These are phyloP conservation scores for Elsinoe australis DNA, from an alignment of 2,329 filamentous ascomycete species.

Conservation along the genomic window DNA sequence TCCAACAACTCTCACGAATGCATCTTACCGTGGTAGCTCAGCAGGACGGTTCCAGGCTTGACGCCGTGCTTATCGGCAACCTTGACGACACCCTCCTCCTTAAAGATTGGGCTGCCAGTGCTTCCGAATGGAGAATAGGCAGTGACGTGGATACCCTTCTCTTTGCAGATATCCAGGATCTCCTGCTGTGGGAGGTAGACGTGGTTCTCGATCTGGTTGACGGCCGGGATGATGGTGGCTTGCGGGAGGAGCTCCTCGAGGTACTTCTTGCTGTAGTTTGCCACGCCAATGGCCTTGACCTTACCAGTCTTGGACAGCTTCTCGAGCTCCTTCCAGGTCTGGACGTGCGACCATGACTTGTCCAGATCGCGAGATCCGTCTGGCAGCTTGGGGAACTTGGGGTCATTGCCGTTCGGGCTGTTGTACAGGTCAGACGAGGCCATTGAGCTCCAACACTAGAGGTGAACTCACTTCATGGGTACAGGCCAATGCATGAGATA, in stretches of 20 bases:
- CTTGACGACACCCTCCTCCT: constrained; percentile 41
- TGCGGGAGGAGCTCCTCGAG: constrained; percentile 46
- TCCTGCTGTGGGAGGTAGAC: constrained; percentile 64
- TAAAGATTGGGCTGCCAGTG: constrained; percentile 43
- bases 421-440: constrained; percentile 33
- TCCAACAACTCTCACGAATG: neutral
- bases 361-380: constrained; percentile 70
- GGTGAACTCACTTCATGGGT: constrained; percentile 72
- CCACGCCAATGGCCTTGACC: constrained; percentile 44
- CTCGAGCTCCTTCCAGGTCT: constrained; percentile 74
- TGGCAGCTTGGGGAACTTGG: constrained; percentile 64
- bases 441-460: no score
- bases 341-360: constrained; percentile 59
- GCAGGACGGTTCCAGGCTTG: constrained; percentile 49
- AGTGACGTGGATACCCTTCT: constrained; percentile 62
- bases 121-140: constrained; percentile 54
- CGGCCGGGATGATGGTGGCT: constrained; percentile 57
- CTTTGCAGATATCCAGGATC: constrained; percentile 60
- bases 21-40: constrained; percentile 63
- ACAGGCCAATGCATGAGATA: constrained; percentile 79
- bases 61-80: constrained; percentile 45
- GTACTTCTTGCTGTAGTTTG: constrained; percentile 43
- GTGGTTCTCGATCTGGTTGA: constrained; percentile 70
- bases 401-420: constrained; percentile 65
- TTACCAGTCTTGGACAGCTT: constrained; percentile 45